phyloP scores from a whole-genome alignment of 1,284 basidiomycete genomes.

The Albatrellus sp. region DNA sequence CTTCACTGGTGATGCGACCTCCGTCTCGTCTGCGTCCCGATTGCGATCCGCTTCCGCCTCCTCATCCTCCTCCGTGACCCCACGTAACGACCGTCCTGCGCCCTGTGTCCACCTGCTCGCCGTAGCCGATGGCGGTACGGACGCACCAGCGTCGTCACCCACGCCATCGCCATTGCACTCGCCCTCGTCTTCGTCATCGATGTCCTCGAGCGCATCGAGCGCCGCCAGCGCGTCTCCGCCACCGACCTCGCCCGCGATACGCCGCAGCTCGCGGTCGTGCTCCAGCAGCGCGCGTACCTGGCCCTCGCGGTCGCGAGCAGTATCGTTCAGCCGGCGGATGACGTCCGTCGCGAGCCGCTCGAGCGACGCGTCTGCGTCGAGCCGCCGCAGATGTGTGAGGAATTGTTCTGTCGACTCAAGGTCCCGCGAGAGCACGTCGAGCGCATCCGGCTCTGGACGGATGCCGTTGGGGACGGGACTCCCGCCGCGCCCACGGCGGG shows the following conservation, averaged over 20 bases:
- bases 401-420: conserved; percentile 69
- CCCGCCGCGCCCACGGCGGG: background rate
- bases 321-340: conserved; percentile 64
- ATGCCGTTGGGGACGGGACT: conserved; percentile 7
- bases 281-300: conserved; percentile 66
- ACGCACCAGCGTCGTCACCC: conserved; percentile 12
- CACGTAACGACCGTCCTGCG: conserved; percentile 17
- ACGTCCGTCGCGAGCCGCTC: conserved; percentile 65
- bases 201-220: conserved; percentile 46
- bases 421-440: conserved; percentile 58
- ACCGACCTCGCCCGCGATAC: conserved; percentile 63
- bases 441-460: conserved; percentile 34
- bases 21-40: conserved; percentile 16
- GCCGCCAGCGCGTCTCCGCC: conserved; percentile 60
- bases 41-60: conserved; percentile 36
- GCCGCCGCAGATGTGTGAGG: conserved; percentile 50
- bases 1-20: conserved; percentile 15
- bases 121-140: background rate
- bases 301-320: conserved; percentile 59
- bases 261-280: conserved; percentile 67
- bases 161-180: background rate
- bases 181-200: conserved; percentile 22
- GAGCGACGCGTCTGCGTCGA: conserved; percentile 46
- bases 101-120: background rate
- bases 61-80: conserved; percentile 41